Evolutionary conservation across 805 yeast species (phyloP), one percentile per base, ranked within the genome.

Genomic region (Metschnikowia amazonensis): DNA sequence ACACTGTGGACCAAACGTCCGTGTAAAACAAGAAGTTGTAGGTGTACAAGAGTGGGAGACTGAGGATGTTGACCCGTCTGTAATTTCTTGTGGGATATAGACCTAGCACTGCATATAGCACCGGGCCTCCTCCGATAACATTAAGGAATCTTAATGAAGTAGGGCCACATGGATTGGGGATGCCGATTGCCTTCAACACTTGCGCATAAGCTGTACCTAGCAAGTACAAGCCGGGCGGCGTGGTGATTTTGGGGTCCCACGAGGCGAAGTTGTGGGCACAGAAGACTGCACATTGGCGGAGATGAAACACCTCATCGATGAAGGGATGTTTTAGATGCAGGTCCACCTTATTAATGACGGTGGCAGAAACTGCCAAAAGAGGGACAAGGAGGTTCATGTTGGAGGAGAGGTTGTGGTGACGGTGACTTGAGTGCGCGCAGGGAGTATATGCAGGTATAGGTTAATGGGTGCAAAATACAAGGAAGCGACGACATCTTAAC

Each of bases 161-260:
- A 21, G 23, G 9, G 14, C 53, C 53, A 29, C 52, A 49, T 2
- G 53, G 25, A 11, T 38, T 33, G 10, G 31, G 42, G 65, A 43
- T 61, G 8, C 72, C 66, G 0, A 67, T 53, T 17, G 77, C 49
- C 3, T 64, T 62, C 48, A 81, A 50, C 2, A 73, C 41, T 29
- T 64, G 64, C 7, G 68, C 37, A 49, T 72, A 76, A 2, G 53
- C 50, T 27, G 65, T 64, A 4, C 79, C 80, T 8, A 79, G 51
- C 5, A 63, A 46, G 60, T 94, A 92, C 14, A 92, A 68, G 0
- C 98, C 99, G 1, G 98, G 98, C 1, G 99, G 99, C 0, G 99
- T 94, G 1, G 99, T 92, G 60, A 94, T 89, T 60, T 92, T 90
- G 10, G 81, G 75, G 62, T 94, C 89, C 59, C 59, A 55, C 1